Evolutionary conservation across 2,329 filamentous ascomycete genomes (phyloP).

Genomic region (Colletotrichum lini): DNA sequence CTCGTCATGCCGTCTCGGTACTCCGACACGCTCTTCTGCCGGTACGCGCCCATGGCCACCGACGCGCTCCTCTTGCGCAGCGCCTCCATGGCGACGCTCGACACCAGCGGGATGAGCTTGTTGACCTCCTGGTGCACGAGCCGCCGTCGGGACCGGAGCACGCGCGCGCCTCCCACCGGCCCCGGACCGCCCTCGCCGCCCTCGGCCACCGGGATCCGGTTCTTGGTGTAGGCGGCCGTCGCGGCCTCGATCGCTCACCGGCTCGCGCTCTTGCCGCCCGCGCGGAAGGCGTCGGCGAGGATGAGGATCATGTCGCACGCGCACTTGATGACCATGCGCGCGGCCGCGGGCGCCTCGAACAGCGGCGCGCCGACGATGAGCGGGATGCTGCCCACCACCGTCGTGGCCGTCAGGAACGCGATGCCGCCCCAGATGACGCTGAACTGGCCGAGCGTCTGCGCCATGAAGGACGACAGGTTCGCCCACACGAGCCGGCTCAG

Average conservation of each 20-base stretch:
- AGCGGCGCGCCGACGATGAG: conserved; percentile 30
- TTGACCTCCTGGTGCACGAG: conserved; percentile 11
- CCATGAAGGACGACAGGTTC: conserved; percentile 46
- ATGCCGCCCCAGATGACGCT: conserved; percentile 39
- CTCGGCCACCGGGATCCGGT: background rate
- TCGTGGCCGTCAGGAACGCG: conserved; percentile 42
- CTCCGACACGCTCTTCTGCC: background rate
- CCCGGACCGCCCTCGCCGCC: background rate
- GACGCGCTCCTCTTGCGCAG: background rate
- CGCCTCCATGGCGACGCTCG: conserved; percentile 14
- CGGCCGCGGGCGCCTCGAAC: conserved; percentile 29
- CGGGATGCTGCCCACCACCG: conserved; percentile 44
- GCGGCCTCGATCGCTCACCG: background rate
- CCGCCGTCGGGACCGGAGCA: background rate
- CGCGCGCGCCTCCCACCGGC: too few species aligned
- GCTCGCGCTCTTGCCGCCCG: conserved; percentile 13
- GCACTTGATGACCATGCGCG: conserved; percentile 36
- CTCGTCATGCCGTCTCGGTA: background rate
- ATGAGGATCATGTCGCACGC: conserved; percentile 38
- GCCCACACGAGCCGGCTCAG: conserved; percentile 45
- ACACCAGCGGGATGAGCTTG: conserved; percentile 11
- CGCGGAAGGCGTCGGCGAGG: conserved; percentile 16
- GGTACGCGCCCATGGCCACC: background rate
- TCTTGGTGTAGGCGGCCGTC: conserved; percentile 5
- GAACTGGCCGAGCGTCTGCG: conserved; percentile 36